Evolutionary conservation across 1,284 basidiomycete species (phyloP).

Genomic region (Testicularia cyperi): DNA sequence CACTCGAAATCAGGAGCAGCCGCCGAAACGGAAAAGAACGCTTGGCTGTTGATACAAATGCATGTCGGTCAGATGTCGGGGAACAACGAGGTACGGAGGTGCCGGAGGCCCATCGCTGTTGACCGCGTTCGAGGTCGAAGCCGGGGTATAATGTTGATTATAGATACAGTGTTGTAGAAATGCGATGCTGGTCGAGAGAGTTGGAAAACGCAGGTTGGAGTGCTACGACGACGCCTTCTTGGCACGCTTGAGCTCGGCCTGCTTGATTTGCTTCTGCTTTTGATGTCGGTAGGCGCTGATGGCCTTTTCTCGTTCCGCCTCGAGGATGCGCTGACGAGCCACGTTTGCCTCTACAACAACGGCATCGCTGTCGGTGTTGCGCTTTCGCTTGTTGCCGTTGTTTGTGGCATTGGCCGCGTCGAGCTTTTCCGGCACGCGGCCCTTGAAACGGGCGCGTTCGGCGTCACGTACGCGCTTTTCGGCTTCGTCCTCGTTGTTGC

Average conservation of each 20-base stretch:
- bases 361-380: background rate
- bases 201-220: too few species aligned
- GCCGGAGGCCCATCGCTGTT: too few species aligned
- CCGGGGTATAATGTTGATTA: too few species aligned
- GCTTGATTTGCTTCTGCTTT: conserved; percentile 42
- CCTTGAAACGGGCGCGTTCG: conserved; percentile 30
- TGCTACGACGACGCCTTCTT: conserved; percentile 9
- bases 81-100: too few species aligned
- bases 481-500: conserved; percentile 38
- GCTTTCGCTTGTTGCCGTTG: conserved; percentile 17
- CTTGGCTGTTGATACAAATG: too few species aligned
- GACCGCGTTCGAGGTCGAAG: too few species aligned
- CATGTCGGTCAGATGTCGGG: too few species aligned
- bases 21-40: too few species aligned
- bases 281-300: conserved; percentile 46
- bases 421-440: conserved; percentile 21
- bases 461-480: conserved; percentile 27
- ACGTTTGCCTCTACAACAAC: background rate
- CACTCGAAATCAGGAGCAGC: too few species aligned
- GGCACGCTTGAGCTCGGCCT: conserved; percentile 16
- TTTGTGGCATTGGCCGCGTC: background rate
- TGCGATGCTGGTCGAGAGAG: too few species aligned
- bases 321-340: conserved; percentile 46
- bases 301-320: conserved; percentile 44
- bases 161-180: too few species aligned